A percentile compares a stretch with the other conserved stretches of the same genome.
These are phyloP conservation scores for Craterostigma plantagineum DNA, from an alignment of 257 asterid species.

Conservation along the genomic window DNA sequence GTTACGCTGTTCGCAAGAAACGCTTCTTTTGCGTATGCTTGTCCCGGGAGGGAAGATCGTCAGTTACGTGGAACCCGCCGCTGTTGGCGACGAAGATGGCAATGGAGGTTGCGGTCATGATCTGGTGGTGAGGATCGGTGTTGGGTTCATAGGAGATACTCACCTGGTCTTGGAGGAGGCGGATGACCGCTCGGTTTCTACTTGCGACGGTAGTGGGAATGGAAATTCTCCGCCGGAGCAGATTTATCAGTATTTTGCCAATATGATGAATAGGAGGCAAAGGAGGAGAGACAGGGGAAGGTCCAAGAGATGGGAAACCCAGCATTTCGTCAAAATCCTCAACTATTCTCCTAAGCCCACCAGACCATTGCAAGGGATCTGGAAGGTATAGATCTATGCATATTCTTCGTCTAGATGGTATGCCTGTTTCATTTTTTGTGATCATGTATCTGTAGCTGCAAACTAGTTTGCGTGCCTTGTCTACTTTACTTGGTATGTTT, in stretches of 20 bases:
- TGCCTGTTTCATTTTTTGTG: no score
- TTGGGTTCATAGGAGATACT: no score
- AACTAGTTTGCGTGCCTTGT: no score
- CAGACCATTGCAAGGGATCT: slow-evolving; percentile 80
- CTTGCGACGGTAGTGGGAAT: no score
- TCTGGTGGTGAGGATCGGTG: no score
- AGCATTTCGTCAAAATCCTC: slow-evolving; percentile 59
- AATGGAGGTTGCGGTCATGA: no score
- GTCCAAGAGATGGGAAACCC: slow-evolving; percentile 48
- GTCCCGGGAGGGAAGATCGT: slow-evolving; percentile 39
- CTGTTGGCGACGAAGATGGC: no score
- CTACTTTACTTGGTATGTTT: no score
- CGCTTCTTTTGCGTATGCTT: slow-evolving; percentile 58
- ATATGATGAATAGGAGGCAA: slow-evolving; percentile 76
- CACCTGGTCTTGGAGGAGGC: no score
- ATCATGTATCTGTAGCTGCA: no score
- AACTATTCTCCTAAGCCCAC: slow-evolving; percentile 49
- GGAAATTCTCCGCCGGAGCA: slow-evolving; percentile 76
- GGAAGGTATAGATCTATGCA: slow-evolving; percentile 47
- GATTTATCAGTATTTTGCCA: slow-evolving; percentile 74
- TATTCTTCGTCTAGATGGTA: no score
- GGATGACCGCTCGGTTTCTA: no score
- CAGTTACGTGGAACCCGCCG: slow-evolving; percentile 50
- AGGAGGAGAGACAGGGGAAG: slow-evolving; percentile 62
- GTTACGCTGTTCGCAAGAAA: slow-evolving; percentile 38